Evolutionary conservation across 768 basidiomycete genomes (phyloP), one percentile per base, ranked within the genome.

Genomic region (Hemileccinum impolitum): DNA sequence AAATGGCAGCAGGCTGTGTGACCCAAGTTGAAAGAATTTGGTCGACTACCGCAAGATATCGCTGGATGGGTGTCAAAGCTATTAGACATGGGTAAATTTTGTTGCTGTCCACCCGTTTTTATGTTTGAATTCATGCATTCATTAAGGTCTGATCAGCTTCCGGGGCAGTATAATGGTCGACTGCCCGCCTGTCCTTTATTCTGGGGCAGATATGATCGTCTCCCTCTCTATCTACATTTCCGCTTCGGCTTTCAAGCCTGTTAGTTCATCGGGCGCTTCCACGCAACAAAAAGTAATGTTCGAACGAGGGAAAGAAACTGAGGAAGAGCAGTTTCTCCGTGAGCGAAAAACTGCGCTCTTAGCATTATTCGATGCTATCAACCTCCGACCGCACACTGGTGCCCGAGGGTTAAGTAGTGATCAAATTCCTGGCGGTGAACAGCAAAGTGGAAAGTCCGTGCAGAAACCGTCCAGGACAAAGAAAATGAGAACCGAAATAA

Each of bases 271-370:
- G 17, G 60, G 70, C 8, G 46, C 65, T 21, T 53, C 63, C 32
- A 21, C 47, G 67, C 52, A 51, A 51, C 1, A 62, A 51, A 69
- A 59, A 34, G 49, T 56, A 4, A 74, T 84, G 59, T 85, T 90
- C 63, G 79, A 82, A 52, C 88, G 91, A 62, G 87, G 88, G 3
- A 73, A 81, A 44, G 93, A 95, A 63, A 94, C 90, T 0, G 72
- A 73, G 5, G 81, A 84, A 51, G 93, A 96, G 68, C 83, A 82
- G 55, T 70, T 71, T n/a, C 75, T 96, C 43, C 76, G 91, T 36
- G 85, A 87, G 65, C 76, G 94, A 32, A 96, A 95, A 64, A 70
- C 73, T 34, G 81, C 92, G 1, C 72, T 95, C 31, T 68, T 85
- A 3, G 72, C 76, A 45, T 68, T 97, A 26, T 94, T 97, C 59